phyloP scores from a whole-genome alignment of 106 monocot species.

The Apostasia ramifera region DNA sequence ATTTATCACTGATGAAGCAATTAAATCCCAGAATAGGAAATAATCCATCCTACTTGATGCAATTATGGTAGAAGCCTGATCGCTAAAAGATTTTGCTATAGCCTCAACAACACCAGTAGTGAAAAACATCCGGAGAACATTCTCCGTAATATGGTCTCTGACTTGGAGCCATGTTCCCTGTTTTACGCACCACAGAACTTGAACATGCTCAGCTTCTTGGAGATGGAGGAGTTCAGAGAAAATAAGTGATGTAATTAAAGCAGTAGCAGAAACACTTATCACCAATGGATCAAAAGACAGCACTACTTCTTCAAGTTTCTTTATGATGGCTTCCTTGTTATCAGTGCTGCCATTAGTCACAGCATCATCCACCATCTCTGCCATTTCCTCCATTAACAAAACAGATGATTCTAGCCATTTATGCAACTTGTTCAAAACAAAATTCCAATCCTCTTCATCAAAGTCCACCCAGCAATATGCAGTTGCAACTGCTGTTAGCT shows the following conservation, averaged over 20 bases:
- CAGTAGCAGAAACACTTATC: constrained; percentile 42
- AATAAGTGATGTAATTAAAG: constrained; percentile 49
- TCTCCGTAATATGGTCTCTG: constrained; percentile 45
- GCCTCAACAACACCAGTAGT: constrained; percentile 70
- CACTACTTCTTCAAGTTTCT: constrained; percentile 47
- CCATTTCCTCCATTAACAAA: constrained; percentile 71
- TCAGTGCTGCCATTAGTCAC: constrained; percentile 11
- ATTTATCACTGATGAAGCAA: constrained; percentile 56
- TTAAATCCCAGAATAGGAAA: constrained; percentile 66
- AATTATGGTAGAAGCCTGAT: constrained; percentile 43
- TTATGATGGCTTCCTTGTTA: constrained; percentile 19
- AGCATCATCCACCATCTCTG: constrained; percentile 62
- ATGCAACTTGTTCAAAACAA: constrained; percentile 37
- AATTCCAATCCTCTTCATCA: constrained; percentile 79
- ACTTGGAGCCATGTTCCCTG: constrained; percentile 31
- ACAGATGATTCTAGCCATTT: constrained; percentile 64
- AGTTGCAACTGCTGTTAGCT: constrained; percentile 61
- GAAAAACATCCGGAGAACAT: constrained; percentile 70
- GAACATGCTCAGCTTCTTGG: constrained; percentile 21
- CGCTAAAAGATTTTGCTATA: constrained; percentile 47
- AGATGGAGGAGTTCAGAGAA: constrained; percentile 28
- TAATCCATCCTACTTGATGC: constrained; percentile 50
- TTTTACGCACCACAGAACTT: constrained; percentile 12
- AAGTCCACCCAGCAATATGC: constrained; percentile 89
- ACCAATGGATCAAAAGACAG: constrained; percentile 31